Base-by-base conservation (phyloP, 2,329 filamentous ascomycete genomes). In the Raffaelea albimanens region DNA sequence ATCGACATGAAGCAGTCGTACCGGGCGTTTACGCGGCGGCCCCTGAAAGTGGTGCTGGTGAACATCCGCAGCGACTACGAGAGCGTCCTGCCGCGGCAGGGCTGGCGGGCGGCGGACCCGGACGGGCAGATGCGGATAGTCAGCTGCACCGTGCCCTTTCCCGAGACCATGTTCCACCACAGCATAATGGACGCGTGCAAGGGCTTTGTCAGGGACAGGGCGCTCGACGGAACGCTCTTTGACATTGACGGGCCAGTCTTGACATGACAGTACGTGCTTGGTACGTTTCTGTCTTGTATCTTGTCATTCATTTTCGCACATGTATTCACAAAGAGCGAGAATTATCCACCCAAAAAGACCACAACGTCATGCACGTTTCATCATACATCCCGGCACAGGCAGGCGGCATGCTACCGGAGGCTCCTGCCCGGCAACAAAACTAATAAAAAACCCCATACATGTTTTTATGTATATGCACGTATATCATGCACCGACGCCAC, bases 1-100 rank as follows among this genome's bases (percentile, higher is more conserved):
- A 54, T 55, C 43, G 67, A 66, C 50, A 59, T 66, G 57, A 72
- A 72, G 56, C 58, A 63, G 2, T 61, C 66, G 52, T 70, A 68
- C 54, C 68, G 67, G 45, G 59, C 61, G 48, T 56, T 53, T 40
- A 58, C 57, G 20, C 57, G 57, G 43, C 50, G 47, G 43, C 56
- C 57, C 41, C 54, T 63, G 46, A 49, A 54, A 43, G 53, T 68
- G 20, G 53, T 63, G 51, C 53, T 68, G 36, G 53, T 64, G 50
- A 61, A 64, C 41, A 55, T 55, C 14, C 56, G 52, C 23, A 56
- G 50, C 40, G 50, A 55, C 43, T 55, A 61, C 41, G 50, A 49
- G 19, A 50, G 40, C 5, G 46, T 52, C 31, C 61, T 61, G 46
- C 52, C 53, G 20, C 47, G 57, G 20, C 67, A 64, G 64, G 49